Base-by-base conservation (phyloP, 495 filamentous ascomycete species). In the Poronia punctata region DNA sequence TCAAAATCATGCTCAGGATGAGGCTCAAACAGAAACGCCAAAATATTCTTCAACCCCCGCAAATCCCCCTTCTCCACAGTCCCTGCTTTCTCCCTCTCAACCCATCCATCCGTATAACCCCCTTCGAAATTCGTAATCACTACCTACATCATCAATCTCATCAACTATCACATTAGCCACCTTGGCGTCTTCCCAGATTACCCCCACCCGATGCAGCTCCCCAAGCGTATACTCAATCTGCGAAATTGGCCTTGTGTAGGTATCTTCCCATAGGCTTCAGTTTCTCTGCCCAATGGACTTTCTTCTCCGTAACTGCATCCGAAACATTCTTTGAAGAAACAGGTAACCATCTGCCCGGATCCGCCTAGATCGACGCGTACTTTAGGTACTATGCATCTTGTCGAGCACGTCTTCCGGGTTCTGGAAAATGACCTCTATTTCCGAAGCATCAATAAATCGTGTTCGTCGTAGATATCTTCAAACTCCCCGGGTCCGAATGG, bases 51-150 rank as follows among this genome's bases (percentile, higher is more conserved):
- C 10, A 47, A 32, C 24, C 46, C 65, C 53, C 64, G 55, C 40
- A 52, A 31, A 48, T 74, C 68, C 11, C 66, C 70, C n/a, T n/a
- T n/a, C 40, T 65, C 54, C 9, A 53, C 35, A 5, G 61, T 62
- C 10, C 56, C 66, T 21, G 47, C 39, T 35, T 60, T 28, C 21
- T 66, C 55, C 46, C 54, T 20, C 24, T 64, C 56, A 2, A 71
- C 22, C 61, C 65, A 71, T 8, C 62, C 60, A 21, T 57, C 31
- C 9, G 62, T 68, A 45, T 60, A 70, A 12, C 62, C 54, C 4
- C 70, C 66, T 1, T 64, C 65, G 47, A 70, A 68, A 45, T 67
- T 61, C 36, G 70, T 62, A n/a, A 72, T 49, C 60, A 57, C 70
- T n/a, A 60, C n/a, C n/a, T n/a, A n/a, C 50, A 32, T 71, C 48